A percentile compares a stretch with the other conserved stretches of the same genome.
Conservation (phyloP, 2,329 filamentous ascomycete species). For the Talaromyces amestolkiae region DNA sequence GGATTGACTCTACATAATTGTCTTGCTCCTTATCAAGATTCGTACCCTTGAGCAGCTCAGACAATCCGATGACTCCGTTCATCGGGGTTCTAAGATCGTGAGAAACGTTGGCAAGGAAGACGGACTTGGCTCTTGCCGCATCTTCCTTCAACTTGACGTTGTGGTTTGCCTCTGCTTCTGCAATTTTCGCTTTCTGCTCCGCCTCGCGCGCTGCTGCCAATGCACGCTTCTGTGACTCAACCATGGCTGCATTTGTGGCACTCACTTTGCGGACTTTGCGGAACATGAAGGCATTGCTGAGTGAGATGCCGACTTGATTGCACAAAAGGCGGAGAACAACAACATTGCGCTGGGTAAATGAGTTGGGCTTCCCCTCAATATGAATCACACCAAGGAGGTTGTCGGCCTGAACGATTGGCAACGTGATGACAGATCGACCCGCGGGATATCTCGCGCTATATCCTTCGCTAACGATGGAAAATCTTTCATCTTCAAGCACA, state of each 20-base stretch:
- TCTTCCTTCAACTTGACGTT: conserved; percentile 67
- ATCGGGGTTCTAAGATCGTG: conserved; percentile 88
- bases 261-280: conserved; percentile 60
- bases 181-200: conserved; percentile 63
- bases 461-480: conserved; percentile 58
- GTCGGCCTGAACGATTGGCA: conserved; percentile 62
- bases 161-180: conserved; percentile 62
- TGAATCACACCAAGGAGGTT: conserved; percentile 61
- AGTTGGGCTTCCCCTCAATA: conserved; percentile 61
- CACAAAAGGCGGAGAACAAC: conserved; percentile 56
- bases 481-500: conserved; percentile 63
- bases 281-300: conserved; percentile 64
- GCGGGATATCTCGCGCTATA: conserved; percentile 57
- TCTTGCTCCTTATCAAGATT: conserved; percentile 57
- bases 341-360: conserved; percentile 60
- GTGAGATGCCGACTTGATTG: conserved; percentile 63
- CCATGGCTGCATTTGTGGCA: conserved; percentile 63
- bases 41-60: conserved; percentile 60
- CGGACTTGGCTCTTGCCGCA: conserved; percentile 72
- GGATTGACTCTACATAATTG: conserved; percentile 62
- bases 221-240: conserved; percentile 63
- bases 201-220: conserved; percentile 61
- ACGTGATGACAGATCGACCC: conserved; percentile 60
- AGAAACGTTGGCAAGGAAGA: conserved; percentile 92
- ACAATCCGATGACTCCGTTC: conserved; percentile 85